phyloP scores from a whole-genome alignment of 2,329 filamentous ascomycete genomes.

The Penicillium sp. region DNA sequence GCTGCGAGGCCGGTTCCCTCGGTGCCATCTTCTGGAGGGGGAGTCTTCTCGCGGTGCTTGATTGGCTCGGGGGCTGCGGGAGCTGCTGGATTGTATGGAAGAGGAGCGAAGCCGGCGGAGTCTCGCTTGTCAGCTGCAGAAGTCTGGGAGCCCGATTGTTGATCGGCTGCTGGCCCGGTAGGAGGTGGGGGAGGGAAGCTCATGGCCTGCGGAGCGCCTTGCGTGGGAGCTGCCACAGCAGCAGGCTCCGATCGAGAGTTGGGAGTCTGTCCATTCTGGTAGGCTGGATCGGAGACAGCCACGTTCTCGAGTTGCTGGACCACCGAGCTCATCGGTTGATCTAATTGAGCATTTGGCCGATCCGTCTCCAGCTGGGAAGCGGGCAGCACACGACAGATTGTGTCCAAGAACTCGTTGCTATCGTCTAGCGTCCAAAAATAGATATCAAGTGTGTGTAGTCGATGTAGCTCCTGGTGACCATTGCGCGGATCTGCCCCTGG shows the following conservation, averaged over 20 bases:
- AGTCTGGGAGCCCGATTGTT: slow-evolving; percentile 19
- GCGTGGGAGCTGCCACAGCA: slow-evolving; percentile 24
- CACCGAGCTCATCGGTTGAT: slow-evolving; percentile 58
- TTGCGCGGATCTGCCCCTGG: slow-evolving; percentile 57
- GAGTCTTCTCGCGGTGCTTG: slow-evolving; percentile 67
- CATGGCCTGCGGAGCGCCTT: slow-evolving; percentile 25
- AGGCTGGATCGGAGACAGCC: slow-evolving; percentile 59
- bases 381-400: slow-evolving; percentile 42
- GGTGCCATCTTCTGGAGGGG: slow-evolving; percentile 61
- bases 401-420: slow-evolving; percentile 57
- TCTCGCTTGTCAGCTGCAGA: slow-evolving; percentile 31
- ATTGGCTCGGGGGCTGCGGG: slow-evolving; percentile 68
- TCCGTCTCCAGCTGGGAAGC: slow-evolving; percentile 54
- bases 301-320: slow-evolving; percentile 66
- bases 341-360: slow-evolving; percentile 43
- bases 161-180: slow-evolving; percentile 22
- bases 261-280: slow-evolving; percentile 49
- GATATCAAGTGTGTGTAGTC: slow-evolving; percentile 63
- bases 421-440: slow-evolving; percentile 68
- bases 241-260: slow-evolving; percentile 41
- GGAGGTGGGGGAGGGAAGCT: slow-evolving; percentile 36
- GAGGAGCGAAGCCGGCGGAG: slow-evolving; percentile 50
- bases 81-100: slow-evolving; percentile 69
- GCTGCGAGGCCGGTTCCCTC: slow-evolving; percentile 51
- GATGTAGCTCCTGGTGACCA: slow-evolving; percentile 56